phyloP scores from a whole-genome alignment of 2,329 filamentous ascomycete genomes.

The Lojkania enalia region DNA sequence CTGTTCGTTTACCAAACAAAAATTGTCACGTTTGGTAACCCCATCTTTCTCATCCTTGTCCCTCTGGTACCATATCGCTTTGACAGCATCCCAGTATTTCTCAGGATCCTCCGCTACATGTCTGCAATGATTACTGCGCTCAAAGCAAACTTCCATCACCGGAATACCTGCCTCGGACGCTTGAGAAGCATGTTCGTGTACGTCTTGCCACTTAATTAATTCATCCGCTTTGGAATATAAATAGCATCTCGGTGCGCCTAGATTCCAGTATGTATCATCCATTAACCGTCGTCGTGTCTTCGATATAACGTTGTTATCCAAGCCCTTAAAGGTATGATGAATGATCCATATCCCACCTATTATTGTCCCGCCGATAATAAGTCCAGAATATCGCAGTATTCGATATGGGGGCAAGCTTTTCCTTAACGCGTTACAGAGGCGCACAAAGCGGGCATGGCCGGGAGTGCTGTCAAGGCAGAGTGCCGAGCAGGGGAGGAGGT shows the following conservation, averaged over 20 bases:
- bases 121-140: constrained; percentile 61
- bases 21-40: too few species aligned
- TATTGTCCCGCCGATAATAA: constrained; percentile 17
- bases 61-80: not conserved
- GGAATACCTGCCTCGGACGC: constrained; percentile 52
- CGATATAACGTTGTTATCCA: constrained; percentile 26
- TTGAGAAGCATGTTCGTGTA: constrained; percentile 55
- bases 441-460: constrained; percentile 26
- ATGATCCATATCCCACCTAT: constrained; percentile 23
- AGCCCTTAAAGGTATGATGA: constrained; percentile 22
- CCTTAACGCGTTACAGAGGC: constrained; percentile 25
- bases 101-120: constrained; percentile 60
- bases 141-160: constrained; percentile 56
- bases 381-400: constrained; percentile 18
- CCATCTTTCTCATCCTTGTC: too few species aligned
- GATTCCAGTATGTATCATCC: constrained; percentile 21
- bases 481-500: constrained; percentile 21
- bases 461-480: constrained; percentile 34
- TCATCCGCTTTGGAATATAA: constrained; percentile 61
- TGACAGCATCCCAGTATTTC: constrained; percentile 57
- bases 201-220: constrained; percentile 58
- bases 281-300: constrained; percentile 17
- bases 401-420: constrained; percentile 26
- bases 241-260: constrained; percentile 52
- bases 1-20: too few species aligned